Evolutionary conservation across 768 basidiomycete genomes (phyloP).

Genomic region (Termitomyces sp.): DNA sequence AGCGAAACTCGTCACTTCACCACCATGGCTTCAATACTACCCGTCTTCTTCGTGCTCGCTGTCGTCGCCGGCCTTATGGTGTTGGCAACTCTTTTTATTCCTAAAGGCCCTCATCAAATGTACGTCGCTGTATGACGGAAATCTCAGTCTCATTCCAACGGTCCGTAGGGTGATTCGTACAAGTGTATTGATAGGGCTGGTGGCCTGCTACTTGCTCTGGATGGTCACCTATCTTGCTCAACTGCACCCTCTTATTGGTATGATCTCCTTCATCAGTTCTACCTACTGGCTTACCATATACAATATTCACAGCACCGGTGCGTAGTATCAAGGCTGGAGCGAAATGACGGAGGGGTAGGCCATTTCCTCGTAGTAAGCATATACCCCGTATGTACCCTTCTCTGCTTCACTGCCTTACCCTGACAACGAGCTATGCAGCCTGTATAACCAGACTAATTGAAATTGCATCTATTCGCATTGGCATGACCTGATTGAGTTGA

Average conservation of each 20-base stretch:
- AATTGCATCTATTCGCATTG: neutral
- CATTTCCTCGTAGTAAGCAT: constrained; percentile 20
- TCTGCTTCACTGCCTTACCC: neutral
- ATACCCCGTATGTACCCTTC: constrained; percentile 31
- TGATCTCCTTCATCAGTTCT: neutral
- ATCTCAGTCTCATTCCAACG: constrained; percentile 2
- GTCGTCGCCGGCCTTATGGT: constrained; percentile 65
- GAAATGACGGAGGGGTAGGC: constrained; percentile 1
- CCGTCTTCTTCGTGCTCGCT: constrained; percentile 66
- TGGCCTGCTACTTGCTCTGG: constrained; percentile 94
- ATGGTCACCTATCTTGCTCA: constrained; percentile 96
- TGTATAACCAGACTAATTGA: constrained; percentile 28
- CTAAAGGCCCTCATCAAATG: constrained; percentile 91
- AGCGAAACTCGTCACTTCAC: neutral
- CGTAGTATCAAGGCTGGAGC: constrained; percentile 13
- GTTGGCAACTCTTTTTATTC: constrained; percentile 64
- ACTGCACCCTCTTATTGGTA: constrained; percentile 86
- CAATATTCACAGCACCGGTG: constrained; percentile 13
- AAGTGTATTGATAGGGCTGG: constrained; percentile 70
- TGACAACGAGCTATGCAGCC: constrained; percentile 18
- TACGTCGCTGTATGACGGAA: constrained; percentile 37
- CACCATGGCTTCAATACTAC: constrained; percentile 69
- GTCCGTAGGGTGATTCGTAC: constrained; percentile 78
- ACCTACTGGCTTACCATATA: neutral
- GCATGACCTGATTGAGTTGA: neutral